Base-by-base conservation (phyloP, 164 flowering plant genomes). In the Annona squamosa region DNA sequence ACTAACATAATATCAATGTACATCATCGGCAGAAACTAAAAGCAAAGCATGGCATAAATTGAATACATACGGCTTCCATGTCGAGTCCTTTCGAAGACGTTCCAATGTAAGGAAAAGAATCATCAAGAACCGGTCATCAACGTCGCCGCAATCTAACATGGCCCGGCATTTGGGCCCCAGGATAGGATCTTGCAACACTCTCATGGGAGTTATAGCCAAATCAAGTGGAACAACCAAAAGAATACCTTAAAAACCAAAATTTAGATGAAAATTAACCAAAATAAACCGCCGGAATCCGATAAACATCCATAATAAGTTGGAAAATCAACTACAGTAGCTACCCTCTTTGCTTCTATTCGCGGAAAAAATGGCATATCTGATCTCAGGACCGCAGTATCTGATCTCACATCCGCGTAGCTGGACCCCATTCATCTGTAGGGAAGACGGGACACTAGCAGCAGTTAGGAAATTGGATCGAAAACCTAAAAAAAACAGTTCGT, bases 121-220 rank as follows among this genome's bases (percentile, higher is more conserved):
- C 79, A 91, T 88, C 80, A 96, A 81, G 75, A 96, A 91, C 68
- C 99, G 82, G 73, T 96, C 99, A 85, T 96, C 99, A 10, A 96
- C 97, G 68, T 91, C 91, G 42, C 97, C 99, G 83, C 88, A 94
- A 75, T 89, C 93, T 71, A 86, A 88, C 92, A 93, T 83, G 6
- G 93, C 87, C 79, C 94, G 84, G 79, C 99, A 96, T 75, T 86
- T 92, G 2, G 88, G 87, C 74, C 98, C 98, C 48, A 88, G 45
- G 7, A 81, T 61, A 74, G 98, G 91, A 74, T 96, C 99, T 85
- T 96, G 88, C 72, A 91, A 70, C 43, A 96, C 98, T 77, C 97
- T 86, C 98, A 93, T 96, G 16, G 98, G 99, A 69, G 98, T 93
- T 52, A 96, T 93, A 17, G 98, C 91, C 63, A 93, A 81, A 83